Base-by-base conservation (phyloP, 2,329 filamentous ascomycete species). In the Botryotinia calthae region DNA sequence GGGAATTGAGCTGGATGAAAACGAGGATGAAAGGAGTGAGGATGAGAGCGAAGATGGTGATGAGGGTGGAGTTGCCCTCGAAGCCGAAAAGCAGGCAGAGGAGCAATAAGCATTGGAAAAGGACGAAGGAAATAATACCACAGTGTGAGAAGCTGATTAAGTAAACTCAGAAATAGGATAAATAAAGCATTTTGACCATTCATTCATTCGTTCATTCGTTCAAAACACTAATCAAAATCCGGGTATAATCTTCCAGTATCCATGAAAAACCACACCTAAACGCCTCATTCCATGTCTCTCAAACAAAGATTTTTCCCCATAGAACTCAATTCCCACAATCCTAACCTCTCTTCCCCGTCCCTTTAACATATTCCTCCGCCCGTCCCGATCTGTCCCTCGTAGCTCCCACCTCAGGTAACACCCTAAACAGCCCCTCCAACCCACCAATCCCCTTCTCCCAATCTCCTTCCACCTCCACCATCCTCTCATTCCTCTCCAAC, bases 381-480 rank as follows among this genome's bases (percentile, higher is more conserved):
- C 87, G 85, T 74, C 87, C 83, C 73, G 89, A 89, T 80, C 89
- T 84, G 83, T 91, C 89, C 86, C 90, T 90, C 80, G 85, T 87
- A 71, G 89, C 89, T 78, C 89, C 87, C 5, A 87, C 86, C 31
- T 87, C 85, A 25, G 89, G 88, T 86, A 91, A 87, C 51, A 87
- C 86, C 77, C 84, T 84, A 83, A 89, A 89, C 72, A 91, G 76
- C 75, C 84, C 81, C 4, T 82, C 86, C 71, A 91, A 77, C 25
- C 84, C 85, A 65, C 83, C 83, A 2, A 90, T 84, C 0, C 87
- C 87, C 16, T 76, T 81, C 1, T 75, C 80, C 73, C 87, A 89
- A 56, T 79, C 81, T 4, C 73, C 77, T 82, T 89, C 87, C 2
- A 88, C 82, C 12, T 80, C 31, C 82, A 4, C 82, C 78, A 84